phyloP scores from a whole-genome alignment of 257 asterid genomes.

The Solanum clarkiae region DNA sequence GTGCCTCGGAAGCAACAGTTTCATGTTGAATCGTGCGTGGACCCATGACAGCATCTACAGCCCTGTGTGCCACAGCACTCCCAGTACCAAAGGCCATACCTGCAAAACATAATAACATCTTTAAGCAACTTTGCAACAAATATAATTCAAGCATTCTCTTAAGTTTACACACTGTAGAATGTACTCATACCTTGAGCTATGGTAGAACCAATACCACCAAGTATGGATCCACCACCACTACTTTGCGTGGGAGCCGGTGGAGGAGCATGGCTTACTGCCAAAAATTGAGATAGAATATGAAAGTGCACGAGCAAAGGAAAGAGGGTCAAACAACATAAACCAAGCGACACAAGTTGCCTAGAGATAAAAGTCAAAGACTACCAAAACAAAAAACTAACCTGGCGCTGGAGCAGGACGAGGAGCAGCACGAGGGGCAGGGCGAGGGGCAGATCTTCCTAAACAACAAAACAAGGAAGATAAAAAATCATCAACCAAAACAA shows the following conservation, averaged over 20 bases:
- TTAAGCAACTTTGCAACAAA: neutral
- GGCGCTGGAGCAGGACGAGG: neutral
- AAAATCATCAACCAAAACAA: neutral
- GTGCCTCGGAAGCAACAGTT: slow-evolving; percentile 28
- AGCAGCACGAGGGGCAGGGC: slow-evolving; percentile 35
- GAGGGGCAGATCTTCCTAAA: slow-evolving; percentile 62
- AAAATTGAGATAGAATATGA: neutral
- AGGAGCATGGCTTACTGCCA: slow-evolving; percentile 16
- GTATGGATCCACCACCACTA: slow-evolving; percentile 58
- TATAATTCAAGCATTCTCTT: neutral
- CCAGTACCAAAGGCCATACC: slow-evolving; percentile 76
- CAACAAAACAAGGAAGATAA: neutral
- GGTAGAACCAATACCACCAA: slow-evolving; percentile 36
- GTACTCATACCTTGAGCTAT: slow-evolving; percentile 21
- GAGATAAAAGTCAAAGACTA: neutral
- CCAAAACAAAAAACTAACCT: neutral
- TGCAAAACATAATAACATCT: neutral
- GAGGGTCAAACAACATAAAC: neutral
- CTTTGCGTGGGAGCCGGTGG: slow-evolving; percentile 64
- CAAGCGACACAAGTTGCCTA: neutral
- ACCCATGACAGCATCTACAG: slow-evolving; percentile 63
- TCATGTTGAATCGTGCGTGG: slow-evolving; percentile 73
- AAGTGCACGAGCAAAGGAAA: neutral
- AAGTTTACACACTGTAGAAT: neutral
- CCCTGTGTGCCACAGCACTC: slow-evolving; percentile 63